A percentile compares a stretch with the other conserved stretches of the same genome.
phyloP scores from a whole-genome alignment of 2,329 filamentous ascomycete species.

The Pyrenochaeta sp. region DNA sequence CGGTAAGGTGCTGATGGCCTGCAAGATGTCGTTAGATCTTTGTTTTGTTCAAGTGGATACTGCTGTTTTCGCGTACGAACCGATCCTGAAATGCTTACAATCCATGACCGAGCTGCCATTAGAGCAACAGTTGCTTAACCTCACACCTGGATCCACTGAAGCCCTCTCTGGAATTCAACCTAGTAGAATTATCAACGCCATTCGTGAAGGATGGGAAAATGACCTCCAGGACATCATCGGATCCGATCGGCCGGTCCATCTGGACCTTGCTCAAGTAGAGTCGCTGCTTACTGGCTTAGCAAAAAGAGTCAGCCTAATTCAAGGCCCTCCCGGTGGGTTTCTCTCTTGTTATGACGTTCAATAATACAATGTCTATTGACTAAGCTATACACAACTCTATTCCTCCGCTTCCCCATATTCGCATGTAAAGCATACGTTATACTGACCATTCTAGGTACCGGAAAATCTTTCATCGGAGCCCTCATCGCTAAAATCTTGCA shows the following conservation, averaged over 20 bases:
- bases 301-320: conserved; percentile 67
- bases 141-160: conserved; percentile 22
- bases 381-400: conserved; percentile 10
- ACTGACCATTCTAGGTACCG: conserved; percentile 63
- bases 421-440: not conserved
- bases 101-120: conserved; percentile 65
- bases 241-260: conserved; percentile 36
- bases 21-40: conserved; percentile 39
- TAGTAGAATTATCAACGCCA: conserved; percentile 29
- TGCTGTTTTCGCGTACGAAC: conserved; percentile 73
- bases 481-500: conserved; percentile 66
- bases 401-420: no score
- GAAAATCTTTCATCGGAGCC: conserved; percentile 78
- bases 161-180: conserved; percentile 35
- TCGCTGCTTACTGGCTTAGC: conserved; percentile 65
- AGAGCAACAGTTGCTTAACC: conserved; percentile 59
- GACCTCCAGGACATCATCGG: conserved; percentile 32
- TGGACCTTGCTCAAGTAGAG: conserved; percentile 64
- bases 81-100: conserved; percentile 69
- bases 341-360: not conserved
- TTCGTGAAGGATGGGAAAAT: conserved; percentile 22
- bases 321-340: conserved; percentile 73
- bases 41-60: conserved; percentile 70
- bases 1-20: conserved; percentile 54
- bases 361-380: no score